Conservation (phyloP, 2,329 filamentous ascomycete species). For the Fusarium zealandicum region DNA sequence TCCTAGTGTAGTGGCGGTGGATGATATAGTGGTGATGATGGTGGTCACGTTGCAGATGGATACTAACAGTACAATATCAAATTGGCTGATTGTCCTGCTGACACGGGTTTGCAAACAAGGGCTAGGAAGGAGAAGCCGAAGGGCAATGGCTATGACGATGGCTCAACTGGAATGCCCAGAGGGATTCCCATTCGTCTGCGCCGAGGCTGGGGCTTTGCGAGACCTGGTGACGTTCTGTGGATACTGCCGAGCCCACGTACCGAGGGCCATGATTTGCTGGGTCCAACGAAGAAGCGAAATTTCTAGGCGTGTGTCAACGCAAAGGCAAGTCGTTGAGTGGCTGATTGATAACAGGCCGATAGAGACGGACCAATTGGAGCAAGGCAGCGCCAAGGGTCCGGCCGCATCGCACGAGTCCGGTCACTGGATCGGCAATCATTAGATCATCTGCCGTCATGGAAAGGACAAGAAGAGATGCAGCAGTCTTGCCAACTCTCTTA, state of each 20-base stretch:
- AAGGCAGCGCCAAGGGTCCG: not conserved
- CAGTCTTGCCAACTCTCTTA: too few relatives aligned
- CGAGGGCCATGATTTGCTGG: conserved; percentile 15
- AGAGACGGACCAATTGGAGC: conserved; percentile 17
- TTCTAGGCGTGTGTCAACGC: conserved; percentile 9
- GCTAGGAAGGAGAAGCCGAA: conserved; percentile 6
- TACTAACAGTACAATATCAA: too few relatives aligned
- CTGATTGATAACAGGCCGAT: conserved; percentile 33
- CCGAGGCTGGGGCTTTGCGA: not conserved
- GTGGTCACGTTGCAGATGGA: not conserved
- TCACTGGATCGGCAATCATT: conserved; percentile 36
- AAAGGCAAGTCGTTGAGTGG: conserved; percentile 21
- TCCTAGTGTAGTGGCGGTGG: not conserved
- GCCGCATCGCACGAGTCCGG: conserved; percentile 21
- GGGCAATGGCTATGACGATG: not conserved
- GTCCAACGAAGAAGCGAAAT: too few relatives aligned
- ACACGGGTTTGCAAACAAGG: not conserved
- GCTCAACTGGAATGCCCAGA: not conserved
- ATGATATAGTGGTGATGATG: not conserved
- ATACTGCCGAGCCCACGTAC: conserved; percentile 14
- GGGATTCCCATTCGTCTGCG: not conserved
- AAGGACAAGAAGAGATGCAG: conserved; percentile 7
- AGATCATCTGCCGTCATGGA: conserved; percentile 33
- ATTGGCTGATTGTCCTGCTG: not conserved
- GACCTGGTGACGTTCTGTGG: conserved; percentile 13